Conservation (phyloP, 1,284 basidiomycete species). For the Ceratobasidium sp. region DNA sequence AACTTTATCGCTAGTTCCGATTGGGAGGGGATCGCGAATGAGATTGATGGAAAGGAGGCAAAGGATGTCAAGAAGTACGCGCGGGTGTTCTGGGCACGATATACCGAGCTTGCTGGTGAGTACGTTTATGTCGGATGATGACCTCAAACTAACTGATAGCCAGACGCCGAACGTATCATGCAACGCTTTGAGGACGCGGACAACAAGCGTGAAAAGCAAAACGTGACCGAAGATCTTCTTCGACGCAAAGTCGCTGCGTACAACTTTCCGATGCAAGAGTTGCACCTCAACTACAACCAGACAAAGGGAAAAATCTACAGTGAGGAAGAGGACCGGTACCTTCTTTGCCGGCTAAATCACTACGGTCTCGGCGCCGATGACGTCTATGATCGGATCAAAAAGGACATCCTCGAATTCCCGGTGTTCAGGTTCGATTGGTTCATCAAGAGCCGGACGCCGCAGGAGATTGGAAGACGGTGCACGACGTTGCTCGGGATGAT, state of each 20-base stretch:
- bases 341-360: constrained; percentile 90
- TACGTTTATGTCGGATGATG: constrained; percentile 28
- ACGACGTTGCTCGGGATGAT: constrained; percentile 92
- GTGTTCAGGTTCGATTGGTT: constrained; percentile 99
- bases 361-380: constrained; percentile 94
- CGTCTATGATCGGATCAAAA: constrained; percentile 95
- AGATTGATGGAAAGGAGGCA: constrained; percentile 88
- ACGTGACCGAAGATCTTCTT: constrained; percentile 83
- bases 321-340: constrained; percentile 97
- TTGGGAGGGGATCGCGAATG: constrained; percentile 81
- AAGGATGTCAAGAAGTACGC: constrained; percentile 88
- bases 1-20: constrained; percentile 66
- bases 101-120: constrained; percentile 84
- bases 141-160: constrained; percentile 8
- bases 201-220: constrained; percentile 87
- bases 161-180: constrained; percentile 85
- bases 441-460: constrained; percentile 93
- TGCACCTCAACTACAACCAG: constrained; percentile 93
- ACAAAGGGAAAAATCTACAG: constrained; percentile 96
- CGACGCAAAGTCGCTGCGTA: constrained; percentile 85
- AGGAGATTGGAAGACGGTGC: constrained; percentile 91
- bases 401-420: constrained; percentile 94
- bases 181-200: constrained; percentile 86
- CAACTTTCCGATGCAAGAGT: constrained; percentile 91
- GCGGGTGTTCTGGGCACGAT: constrained; percentile 89